Base-by-base conservation (phyloP, 2,329 filamentous ascomycete species). In the Venturia pyrina region DNA sequence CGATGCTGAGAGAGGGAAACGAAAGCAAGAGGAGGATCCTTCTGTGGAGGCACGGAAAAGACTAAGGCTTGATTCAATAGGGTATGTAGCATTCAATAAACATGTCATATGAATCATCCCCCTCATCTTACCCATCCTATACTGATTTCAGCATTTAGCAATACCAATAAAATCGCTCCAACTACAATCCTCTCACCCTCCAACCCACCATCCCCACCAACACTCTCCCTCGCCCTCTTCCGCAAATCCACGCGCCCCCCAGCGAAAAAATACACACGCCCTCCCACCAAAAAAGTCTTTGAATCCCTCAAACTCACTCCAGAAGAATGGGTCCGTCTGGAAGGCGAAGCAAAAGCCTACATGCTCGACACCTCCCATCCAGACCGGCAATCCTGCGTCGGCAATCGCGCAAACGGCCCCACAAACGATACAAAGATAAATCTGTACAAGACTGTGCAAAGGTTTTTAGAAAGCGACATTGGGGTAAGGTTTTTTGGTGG, bases 281-380 rank as follows among this genome's bases (percentile, higher is more conserved):
- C 83, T 24, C 81, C 83, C 5, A 84, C 85, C 77, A 83, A 82
- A 50, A 84, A 83, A 67, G 75, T 86, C 46, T 85, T 84, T 69
- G 74, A 81, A 37, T 84, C 82, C 0, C 77, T 86, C 19, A 81
- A 83, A 68, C 75, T 85, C 21, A 81, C 80, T 2, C 82, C 83
- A 0, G 83, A 85, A 71, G 81, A 81, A 67, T 85, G 85, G 68
- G 71, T 85, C 19, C 79, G 82, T 62, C 73, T 85, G 7, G 83
- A 85, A 70, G 78, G 81, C 21, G 81, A 80, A 17, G 83, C 83
- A 0, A 86, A 85, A 68, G 72, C 73, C 13, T 85, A 82, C 70
- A 85, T 86, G 83, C 77, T 85, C 5, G 79, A 84, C 69, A 74
- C 80, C n/a, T 72, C 76, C 1, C 76, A 84, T 66, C 82, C 82